A percentile compares a stretch with the other conserved stretches of the same genome.
These are phyloP conservation scores for Geotrichum restrictum DNA, from an alignment of 1,139 yeast genomes.

Conservation along the genomic window DNA sequence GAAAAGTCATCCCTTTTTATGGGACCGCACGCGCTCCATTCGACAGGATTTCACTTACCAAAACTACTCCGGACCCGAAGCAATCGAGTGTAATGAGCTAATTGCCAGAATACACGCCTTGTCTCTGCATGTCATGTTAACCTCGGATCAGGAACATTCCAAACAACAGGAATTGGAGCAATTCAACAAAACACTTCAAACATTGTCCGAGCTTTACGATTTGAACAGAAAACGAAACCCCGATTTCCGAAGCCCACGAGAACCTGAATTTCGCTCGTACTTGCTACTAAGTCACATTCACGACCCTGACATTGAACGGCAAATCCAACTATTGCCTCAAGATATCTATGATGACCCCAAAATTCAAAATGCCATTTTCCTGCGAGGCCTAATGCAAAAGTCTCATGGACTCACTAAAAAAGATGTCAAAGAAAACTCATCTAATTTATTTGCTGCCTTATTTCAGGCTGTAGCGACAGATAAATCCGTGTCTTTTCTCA, in stretches of 20 bases:
- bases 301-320: slow-evolving; percentile 82
- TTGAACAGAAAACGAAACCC: slow-evolving; percentile 67
- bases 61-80: slow-evolving; percentile 89
- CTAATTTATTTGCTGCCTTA: slow-evolving; percentile 60
- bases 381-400: slow-evolving; percentile 63
- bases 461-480: slow-evolving; percentile 52
- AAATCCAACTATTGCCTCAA: slow-evolving; percentile 63
- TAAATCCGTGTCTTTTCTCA: slow-evolving; percentile 58
- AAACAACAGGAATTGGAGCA: slow-evolving; percentile 96
- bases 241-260: slow-evolving; percentile 56
- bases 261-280: slow-evolving; percentile 91
- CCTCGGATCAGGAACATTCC: slow-evolving; percentile 66
- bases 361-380: slow-evolving; percentile 68
- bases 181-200: slow-evolving; percentile 84
- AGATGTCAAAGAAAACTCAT: slow-evolving; percentile 50
- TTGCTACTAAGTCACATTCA: slow-evolving; percentile 72
- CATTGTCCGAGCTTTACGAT: slow-evolving; percentile 80
- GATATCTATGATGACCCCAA: slow-evolving; percentile 50
- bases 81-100: slow-evolving; percentile 85
- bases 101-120: slow-evolving; percentile 86
- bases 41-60: slow-evolving; percentile 97
- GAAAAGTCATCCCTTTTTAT: slow-evolving; percentile 82
- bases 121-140: slow-evolving; percentile 83
- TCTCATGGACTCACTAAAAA: slow-evolving; percentile 55
- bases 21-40: slow-evolving; percentile 98